Percentiles rank a stretch among this genome's conserved stretches.
phyloP scores from a whole-genome alignment of 805 yeast genomes.

The Cyberlindnera mrakii region DNA sequence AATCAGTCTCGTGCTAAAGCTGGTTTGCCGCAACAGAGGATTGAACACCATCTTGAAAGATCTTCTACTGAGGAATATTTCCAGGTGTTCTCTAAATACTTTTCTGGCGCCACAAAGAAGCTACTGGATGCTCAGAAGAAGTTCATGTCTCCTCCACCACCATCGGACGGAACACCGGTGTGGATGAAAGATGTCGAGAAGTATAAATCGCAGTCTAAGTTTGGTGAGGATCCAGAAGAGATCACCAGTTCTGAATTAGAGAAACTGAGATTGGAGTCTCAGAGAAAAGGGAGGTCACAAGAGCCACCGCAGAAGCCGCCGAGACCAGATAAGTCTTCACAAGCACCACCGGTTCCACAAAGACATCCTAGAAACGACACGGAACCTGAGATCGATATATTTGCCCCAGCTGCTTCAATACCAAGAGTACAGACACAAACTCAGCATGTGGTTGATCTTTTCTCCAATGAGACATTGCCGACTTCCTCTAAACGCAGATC shows the following conservation, averaged over 20 bases:
- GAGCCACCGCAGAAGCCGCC: conserved; percentile 2
- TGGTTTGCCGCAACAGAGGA: conserved; percentile 12
- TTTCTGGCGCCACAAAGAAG: conserved; percentile 20
- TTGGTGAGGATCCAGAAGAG: conserved; percentile 41
- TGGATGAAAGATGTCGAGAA: conserved; percentile 66
- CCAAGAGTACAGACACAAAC: background rate
- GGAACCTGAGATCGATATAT: conserved; percentile 13
- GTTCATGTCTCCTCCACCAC: conserved; percentile 16
- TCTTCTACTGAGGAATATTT: conserved; percentile 13
- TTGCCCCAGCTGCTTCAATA: conserved; percentile 12
- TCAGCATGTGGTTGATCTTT: conserved; percentile 5
- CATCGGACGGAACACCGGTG: conserved; percentile 44
- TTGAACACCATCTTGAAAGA: background rate
- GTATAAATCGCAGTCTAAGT: conserved; percentile 33
- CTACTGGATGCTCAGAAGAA: conserved; percentile 27
- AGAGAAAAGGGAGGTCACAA: conserved; percentile 5
- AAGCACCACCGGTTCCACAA: conserved; percentile 5
- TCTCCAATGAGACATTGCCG: conserved; percentile 20
- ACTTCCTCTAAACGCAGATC: conserved; percentile 18
- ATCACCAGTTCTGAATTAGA: conserved; percentile 27
- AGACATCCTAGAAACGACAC: conserved; percentile 1
- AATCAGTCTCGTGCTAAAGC: conserved; percentile 28
- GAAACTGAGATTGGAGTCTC: conserved; percentile 7
- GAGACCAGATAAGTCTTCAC: conserved; percentile 5
- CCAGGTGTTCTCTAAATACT: conserved; percentile 14